Base-by-base conservation (phyloP, 192 early-diverging fungal genomes). In the Podila horticola region DNA sequence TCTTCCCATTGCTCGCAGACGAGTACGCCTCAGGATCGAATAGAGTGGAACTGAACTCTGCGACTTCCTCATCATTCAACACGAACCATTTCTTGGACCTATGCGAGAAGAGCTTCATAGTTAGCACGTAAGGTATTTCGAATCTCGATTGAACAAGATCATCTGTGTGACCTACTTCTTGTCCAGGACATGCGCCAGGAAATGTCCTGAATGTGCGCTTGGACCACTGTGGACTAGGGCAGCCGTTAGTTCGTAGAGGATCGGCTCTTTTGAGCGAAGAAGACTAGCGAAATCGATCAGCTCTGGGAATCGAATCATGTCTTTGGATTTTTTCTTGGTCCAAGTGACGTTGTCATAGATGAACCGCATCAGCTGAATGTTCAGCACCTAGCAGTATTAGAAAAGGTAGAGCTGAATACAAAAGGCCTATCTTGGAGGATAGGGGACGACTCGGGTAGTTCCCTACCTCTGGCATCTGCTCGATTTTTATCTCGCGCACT, bases 361-460 rank as follows among this genome's bases (percentile, higher is more conserved):
- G 57, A 84, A 84, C 15, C 84, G 82, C 81, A 84, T 82, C 33
- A 84, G 11, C n/a, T 84, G 84, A 22, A 84, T 66, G 22, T 74
- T 84, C 9, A 84, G 69, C 5, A 71, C 71, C 77, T 81, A 58
- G 4, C 15, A 19, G 4, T 31, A 45, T 17, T 15, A 17, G 15
- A 45, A 45, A 45, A 17, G 11, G 10, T 34, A 22, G 20, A 41
- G 36, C 15, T 22, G 10, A 30, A 45, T 24, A 65, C 3, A 36
- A 26, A 36, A 10, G 0, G 12, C 13, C 11, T 0, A 57, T 9
- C 24, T 66, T 8, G 20, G 19, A 30, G 28, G 7, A 51, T n/a
- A 9, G 2, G 26, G 2, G 7, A 5, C 13, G 2, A 24, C 17
- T 2, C 2, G 29, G 22, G 22, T 13, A 31, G 12, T 30, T 30